phyloP scores from a whole-genome alignment of 2,329 filamentous ascomycete genomes.

The Talaromyces sp. region DNA sequence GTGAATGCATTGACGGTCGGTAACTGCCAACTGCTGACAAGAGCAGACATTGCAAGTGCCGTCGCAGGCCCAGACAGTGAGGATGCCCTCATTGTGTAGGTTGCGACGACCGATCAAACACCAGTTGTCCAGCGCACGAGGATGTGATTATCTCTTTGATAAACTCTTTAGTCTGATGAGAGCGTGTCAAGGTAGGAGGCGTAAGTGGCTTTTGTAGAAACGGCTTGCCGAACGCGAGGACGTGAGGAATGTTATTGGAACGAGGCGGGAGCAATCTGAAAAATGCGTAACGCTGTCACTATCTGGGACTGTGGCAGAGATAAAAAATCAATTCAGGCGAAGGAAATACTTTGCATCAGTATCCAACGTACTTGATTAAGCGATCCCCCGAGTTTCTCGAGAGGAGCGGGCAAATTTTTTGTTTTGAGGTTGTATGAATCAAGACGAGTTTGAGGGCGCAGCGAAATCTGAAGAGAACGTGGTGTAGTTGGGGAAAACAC shows the following conservation, averaged over 20 bases:
- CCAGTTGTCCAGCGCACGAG: constrained; percentile 16
- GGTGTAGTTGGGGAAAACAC: constrained; percentile 12
- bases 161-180: too few species aligned
- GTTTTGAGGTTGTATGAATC: not conserved
- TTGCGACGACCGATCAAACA: constrained; percentile 36
- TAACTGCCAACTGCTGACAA: constrained; percentile 25
- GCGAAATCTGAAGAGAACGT: constrained; percentile 11
- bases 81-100: constrained; percentile 42
- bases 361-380: not conserved
- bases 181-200: not conserved
- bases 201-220: not conserved
- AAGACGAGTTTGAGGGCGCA: not conserved
- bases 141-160: not conserved
- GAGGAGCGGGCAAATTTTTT: not conserved
- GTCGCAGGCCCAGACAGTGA: constrained; percentile 46
- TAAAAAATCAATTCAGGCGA: constrained; percentile 18
- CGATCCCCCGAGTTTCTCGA: not conserved
- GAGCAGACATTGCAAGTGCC: constrained; percentile 34
- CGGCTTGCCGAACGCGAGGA: constrained; percentile 7
- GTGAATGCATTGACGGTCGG: constrained; percentile 30
- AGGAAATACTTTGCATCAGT: constrained; percentile 12
- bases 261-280: constrained; percentile 4
- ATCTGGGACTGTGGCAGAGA: constrained; percentile 4
- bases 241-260: constrained; percentile 15
- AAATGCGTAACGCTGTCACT: not conserved